Evolutionary conservation across 2,329 filamentous ascomycete species (phyloP).

Genomic region (Dactylonectria macrodidyma): DNA sequence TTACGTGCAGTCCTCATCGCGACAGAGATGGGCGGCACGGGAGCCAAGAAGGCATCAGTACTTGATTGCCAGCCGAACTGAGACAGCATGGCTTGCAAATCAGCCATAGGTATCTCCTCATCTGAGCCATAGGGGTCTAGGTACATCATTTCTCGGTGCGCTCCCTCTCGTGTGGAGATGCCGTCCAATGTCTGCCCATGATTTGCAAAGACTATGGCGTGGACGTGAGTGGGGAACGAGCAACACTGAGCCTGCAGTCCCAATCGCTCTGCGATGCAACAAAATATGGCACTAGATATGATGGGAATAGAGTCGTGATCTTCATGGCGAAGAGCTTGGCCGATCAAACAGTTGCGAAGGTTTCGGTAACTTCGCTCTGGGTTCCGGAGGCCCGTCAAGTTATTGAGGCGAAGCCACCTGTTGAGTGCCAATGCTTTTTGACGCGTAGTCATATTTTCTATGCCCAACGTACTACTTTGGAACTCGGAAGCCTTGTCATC

Average conservation of each 20-base stretch:
- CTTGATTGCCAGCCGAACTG: conserved; percentile 61
- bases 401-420: conserved; percentile 76
- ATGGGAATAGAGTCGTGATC: conserved; percentile 87
- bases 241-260: conserved; percentile 85
- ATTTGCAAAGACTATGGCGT: conserved; percentile 80
- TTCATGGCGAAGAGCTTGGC: conserved; percentile 80
- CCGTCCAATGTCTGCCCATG: conserved; percentile 74
- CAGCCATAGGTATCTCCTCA: conserved; percentile 73
- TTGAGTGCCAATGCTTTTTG: conserved; percentile 78
- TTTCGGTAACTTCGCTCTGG: conserved; percentile 79
- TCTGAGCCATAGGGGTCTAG: conserved; percentile 85
- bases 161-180: conserved; percentile 54
- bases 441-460: conserved; percentile 73
- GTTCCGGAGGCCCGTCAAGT: conserved; percentile 80
- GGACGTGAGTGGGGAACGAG: conserved; percentile 87
- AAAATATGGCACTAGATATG: conserved; percentile 90
- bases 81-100: conserved; percentile 73
- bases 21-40: conserved; percentile 76
- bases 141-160: conserved; percentile 73
- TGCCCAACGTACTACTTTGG: conserved; percentile 63
- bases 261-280: conserved; percentile 80
- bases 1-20: conserved; percentile 82
- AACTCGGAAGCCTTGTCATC: conserved; percentile 75
- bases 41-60: conserved; percentile 69
- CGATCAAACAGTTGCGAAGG: conserved; percentile 90